Percentiles rank a stretch among this genome's conserved stretches.
These are phyloP conservation scores for Pythium volutum DNA, from an alignment of 352 stramenopile genomes.

Conservation along the genomic window DNA sequence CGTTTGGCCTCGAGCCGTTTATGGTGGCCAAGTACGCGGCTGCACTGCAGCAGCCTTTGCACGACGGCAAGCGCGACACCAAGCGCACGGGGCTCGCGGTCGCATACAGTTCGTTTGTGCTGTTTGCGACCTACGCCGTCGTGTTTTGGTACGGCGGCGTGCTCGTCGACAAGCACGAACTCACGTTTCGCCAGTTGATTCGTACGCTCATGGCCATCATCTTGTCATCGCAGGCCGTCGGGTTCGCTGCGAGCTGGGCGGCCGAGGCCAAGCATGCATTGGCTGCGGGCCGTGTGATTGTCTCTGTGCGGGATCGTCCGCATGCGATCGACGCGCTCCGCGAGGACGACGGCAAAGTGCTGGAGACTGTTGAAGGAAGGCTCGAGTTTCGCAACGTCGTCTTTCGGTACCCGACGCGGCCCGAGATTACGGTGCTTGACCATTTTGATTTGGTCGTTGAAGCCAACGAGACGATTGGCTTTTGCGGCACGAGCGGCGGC, in stretches of 20 bases:
- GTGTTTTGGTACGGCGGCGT: constrained; percentile 24
- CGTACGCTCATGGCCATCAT: constrained; percentile 39
- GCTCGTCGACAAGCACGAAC: constrained; percentile 36
- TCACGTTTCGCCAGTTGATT: constrained; percentile 40
- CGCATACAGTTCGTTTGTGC: constrained; percentile 64
- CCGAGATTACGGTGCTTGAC: constrained; percentile 68
- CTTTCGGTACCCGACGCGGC: constrained; percentile 77
- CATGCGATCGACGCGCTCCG: constrained; percentile 41
- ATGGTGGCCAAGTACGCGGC: constrained; percentile 17
- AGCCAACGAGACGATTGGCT: constrained; percentile 53
- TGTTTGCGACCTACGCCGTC: constrained; percentile 18
- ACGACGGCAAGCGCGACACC: constrained; percentile 23
- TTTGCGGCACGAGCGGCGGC: constrained; percentile 25
- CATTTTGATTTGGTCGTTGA: constrained; percentile 80
- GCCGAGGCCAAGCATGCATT: constrained; percentile 65
- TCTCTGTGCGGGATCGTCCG: constrained; percentile 31
- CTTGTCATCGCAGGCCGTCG: constrained; percentile 32
- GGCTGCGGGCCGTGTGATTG: constrained; percentile 41
- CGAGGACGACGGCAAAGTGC: constrained; percentile 18
- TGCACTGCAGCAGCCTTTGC: constrained; percentile 11
- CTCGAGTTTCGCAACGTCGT: constrained; percentile 63
- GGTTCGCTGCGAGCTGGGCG: constrained; percentile 22
- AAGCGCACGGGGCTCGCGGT: constrained; percentile 29
- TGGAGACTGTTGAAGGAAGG: constrained; percentile 23
- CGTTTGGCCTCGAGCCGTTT: constrained; percentile 29